Conservation (phyloP, 257 asterid genomes). For the Prunella vulgaris region DNA sequence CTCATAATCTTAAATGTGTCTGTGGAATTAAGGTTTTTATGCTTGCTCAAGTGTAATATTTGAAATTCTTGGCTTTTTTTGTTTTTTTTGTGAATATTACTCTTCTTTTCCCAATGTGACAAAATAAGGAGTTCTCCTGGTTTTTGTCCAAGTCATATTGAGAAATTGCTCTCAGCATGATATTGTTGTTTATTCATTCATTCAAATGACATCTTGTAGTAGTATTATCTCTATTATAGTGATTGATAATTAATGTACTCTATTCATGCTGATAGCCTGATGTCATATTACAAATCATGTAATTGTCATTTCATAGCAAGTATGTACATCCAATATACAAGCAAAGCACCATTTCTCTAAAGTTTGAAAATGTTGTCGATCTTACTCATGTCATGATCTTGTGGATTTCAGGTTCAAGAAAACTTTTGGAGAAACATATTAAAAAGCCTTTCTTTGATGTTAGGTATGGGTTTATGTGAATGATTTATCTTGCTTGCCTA, state of each 20-base stretch:
- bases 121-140: slow-evolving; percentile 5
- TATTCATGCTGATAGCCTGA: not conserved
- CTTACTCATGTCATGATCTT: slow-evolving; percentile 3
- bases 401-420: slow-evolving; percentile 65
- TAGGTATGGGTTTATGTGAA: slow-evolving; percentile 51
- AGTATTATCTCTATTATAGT: not conserved
- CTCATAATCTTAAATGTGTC: not conserved
- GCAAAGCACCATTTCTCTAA: not conserved
- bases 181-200: not conserved
- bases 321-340: not conserved
- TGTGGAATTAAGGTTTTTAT: not conserved
- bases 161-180: not conserved
- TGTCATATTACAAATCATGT: not conserved
- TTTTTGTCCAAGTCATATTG: not conserved
- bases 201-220: not conserved
- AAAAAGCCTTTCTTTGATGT: slow-evolving; percentile 90
- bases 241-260: not conserved
- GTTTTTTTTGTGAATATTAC: not conserved
- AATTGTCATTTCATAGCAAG: not conserved
- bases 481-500: no score
- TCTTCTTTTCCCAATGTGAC: not conserved
- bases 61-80: not conserved
- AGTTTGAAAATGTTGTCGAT: not conserved
- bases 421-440: slow-evolving; percentile 88
- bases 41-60: not conserved